Conservation (phyloP, 495 filamentous ascomycete species). For the Opeltia flavorubescens region DNA sequence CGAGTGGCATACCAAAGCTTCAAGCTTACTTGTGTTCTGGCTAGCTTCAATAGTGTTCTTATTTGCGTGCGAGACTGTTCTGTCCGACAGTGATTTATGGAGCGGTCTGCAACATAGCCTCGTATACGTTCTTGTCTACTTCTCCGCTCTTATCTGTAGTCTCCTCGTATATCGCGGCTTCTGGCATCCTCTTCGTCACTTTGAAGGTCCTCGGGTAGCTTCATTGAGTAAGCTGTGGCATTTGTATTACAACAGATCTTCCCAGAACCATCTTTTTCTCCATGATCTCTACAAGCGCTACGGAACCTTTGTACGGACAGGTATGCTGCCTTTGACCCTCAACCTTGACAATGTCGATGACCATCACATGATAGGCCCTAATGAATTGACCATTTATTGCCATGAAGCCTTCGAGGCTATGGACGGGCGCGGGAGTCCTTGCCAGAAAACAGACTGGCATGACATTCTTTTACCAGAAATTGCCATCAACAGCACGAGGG, state of each 20-base stretch:
- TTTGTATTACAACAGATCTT: slow-evolving; percentile 16
- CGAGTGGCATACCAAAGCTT: slow-evolving; percentile 5
- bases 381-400: slow-evolving; percentile 24
- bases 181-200: slow-evolving; percentile 30
- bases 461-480: slow-evolving; percentile 23
- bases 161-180: slow-evolving; percentile 32
- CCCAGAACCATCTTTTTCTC: slow-evolving; percentile 24
- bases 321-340: slow-evolving; percentile 1
- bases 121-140: slow-evolving; percentile 8
- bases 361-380: slow-evolving; percentile 12
- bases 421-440: slow-evolving; percentile 16
- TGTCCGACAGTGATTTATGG: too few relatives aligned
- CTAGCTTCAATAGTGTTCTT: too few relatives aligned
- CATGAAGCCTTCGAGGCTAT: slow-evolving; percentile 17
- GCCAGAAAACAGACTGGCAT: slow-evolving; percentile 27
- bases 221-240: slow-evolving; percentile 31
- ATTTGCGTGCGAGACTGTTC: too few relatives aligned
- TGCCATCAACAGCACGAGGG: slow-evolving; percentile 25
- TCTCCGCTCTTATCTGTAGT: slow-evolving; percentile 25
- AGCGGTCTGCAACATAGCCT: neutral
- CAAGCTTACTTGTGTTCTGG: neutral
- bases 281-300: slow-evolving; percentile 19
- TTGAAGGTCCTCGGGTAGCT: slow-evolving; percentile 30
- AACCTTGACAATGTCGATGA: neutral
- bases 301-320: slow-evolving; percentile 28